Percentiles rank a stretch among this genome's conserved stretches.
Conservation (phyloP, 345 rosid species). For the Citrus reticulata region DNA sequence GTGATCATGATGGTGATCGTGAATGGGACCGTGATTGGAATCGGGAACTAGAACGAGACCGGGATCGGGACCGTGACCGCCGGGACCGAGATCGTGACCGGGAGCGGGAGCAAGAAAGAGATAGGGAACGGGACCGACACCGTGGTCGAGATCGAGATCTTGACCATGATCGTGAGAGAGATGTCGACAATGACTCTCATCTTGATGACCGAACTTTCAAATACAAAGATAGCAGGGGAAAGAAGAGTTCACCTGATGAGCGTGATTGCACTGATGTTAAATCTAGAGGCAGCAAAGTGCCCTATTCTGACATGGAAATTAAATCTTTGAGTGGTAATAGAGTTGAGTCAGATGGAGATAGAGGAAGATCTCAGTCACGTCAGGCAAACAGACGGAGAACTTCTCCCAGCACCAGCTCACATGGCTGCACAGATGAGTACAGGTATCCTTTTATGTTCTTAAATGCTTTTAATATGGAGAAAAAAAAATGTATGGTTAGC, state of each 20-base stretch:
- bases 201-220: constrained; percentile 54
- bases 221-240: constrained; percentile 58
- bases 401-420: constrained; percentile 59
- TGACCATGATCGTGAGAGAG: constrained; percentile 39
- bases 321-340: constrained; percentile 43
- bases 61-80: constrained; percentile 28
- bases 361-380: constrained; percentile 63
- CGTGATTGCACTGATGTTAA: constrained; percentile 47
- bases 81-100: constrained; percentile 16
- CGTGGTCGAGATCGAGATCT: constrained; percentile 20
- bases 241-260: constrained; percentile 71
- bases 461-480: neutral
- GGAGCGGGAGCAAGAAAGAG: constrained; percentile 28
- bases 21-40: constrained; percentile 38
- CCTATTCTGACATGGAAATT: constrained; percentile 41
- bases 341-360: constrained; percentile 59
- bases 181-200: constrained; percentile 36
- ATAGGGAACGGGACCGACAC: constrained; percentile 11
- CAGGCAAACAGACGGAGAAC: constrained; percentile 40
- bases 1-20: constrained; percentile 25
- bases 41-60: constrained; percentile 27
- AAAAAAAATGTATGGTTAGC: neutral
- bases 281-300: constrained; percentile 30
- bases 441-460: constrained; percentile 42
- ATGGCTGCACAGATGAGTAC: constrained; percentile 58